These are phyloP conservation scores for Scenedesmus sp. DNA, from an alignment of 163 green algal genomes.

Conservation along the genomic window DNA sequence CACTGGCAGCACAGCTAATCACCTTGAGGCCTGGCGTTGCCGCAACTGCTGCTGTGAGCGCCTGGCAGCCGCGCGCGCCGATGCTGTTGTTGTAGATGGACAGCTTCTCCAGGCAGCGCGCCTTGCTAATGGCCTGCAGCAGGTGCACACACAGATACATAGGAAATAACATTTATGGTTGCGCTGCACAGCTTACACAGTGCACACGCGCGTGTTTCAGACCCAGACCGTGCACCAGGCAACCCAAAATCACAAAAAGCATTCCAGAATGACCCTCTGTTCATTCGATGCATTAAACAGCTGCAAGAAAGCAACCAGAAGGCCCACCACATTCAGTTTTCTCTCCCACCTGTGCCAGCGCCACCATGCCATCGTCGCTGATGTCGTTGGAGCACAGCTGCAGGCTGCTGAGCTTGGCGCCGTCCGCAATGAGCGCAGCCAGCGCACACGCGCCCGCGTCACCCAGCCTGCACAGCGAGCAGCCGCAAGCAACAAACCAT, in stretches of 20 bases:
- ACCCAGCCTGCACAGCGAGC: conserved; percentile 36
- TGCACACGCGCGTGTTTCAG: too few species aligned
- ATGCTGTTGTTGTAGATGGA: conserved; percentile 68
- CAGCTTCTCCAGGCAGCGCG: conserved; percentile 64
- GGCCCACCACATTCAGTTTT: not conserved
- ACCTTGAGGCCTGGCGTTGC: conserved; percentile 62
- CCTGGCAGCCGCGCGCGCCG: conserved; percentile 64
- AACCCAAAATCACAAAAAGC: too few species aligned
- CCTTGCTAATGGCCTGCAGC: conserved; percentile 57
- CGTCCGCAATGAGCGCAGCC: conserved; percentile 54
- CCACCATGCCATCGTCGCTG: conserved; percentile 51
- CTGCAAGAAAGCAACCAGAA: too few species aligned
- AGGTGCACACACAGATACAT: not conserved
- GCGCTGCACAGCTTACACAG: not conserved
- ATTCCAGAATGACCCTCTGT: too few species aligned
- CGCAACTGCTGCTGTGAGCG: conserved; percentile 62
- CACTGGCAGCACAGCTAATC: not conserved
- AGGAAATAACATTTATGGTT: not conserved
- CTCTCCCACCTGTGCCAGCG: conserved; percentile 56
- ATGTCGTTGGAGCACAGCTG: conserved; percentile 68
- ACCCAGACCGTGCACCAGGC: too few species aligned
- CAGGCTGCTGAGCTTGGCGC: conserved; percentile 60
- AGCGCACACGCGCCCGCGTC: conserved; percentile 51
- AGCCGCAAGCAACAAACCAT: not conserved
- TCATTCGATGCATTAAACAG: too few species aligned